Base-by-base conservation (phyloP, 2,329 filamentous ascomycete genomes). In the Fusarium neocosmosporiellum region DNA sequence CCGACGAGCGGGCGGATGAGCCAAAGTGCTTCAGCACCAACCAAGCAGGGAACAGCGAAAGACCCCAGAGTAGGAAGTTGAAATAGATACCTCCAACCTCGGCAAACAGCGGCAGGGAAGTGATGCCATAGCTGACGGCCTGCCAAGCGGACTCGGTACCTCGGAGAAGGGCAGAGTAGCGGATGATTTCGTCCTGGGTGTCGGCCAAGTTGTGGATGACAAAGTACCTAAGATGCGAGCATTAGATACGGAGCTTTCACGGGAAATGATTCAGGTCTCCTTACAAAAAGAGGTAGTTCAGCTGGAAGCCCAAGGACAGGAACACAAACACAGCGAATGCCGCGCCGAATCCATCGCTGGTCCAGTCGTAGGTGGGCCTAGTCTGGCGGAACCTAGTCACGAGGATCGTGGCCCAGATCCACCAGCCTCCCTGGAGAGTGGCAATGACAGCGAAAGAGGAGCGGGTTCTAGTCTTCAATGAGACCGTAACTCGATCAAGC, bases 121-220 rank as follows among this genome's bases (percentile, higher is more conserved):
- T 88, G 1, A 94, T 80, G 0, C 92, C 92, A 67, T 94, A 94
- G 75, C 90, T 92, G 18, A 94, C 81, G 8, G 92, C 92, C 78
- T 94, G 92, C 83, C 90, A 92, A 0, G 91, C 92, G 2, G 91
- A 93, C 80, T 94, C 92, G 0, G 90, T 92, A 1, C 90, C 92
- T 63, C 92, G 86, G 4, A 94, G 83, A 14, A 94, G 80, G 1
- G 90, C 91, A 0, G 92, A 88, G 75, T 92, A 91, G 1, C 92
- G 87, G 48, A 94, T 88, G 2, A 94, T 87, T 72, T 94, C 89
- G 27, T 87, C 85, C 59, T 93, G 86, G 7, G 86, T 84, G 6
- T 84, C 80, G 1, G 92, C 90, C 4, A 94, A 79, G 73, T 93
- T 91, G 5, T 89, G 87, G 11, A 94, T 88, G 67, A 94, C 84